phyloP scores from a whole-genome alignment of 768 basidiomycete species.

The Lactifluus hygrophoroides region DNA sequence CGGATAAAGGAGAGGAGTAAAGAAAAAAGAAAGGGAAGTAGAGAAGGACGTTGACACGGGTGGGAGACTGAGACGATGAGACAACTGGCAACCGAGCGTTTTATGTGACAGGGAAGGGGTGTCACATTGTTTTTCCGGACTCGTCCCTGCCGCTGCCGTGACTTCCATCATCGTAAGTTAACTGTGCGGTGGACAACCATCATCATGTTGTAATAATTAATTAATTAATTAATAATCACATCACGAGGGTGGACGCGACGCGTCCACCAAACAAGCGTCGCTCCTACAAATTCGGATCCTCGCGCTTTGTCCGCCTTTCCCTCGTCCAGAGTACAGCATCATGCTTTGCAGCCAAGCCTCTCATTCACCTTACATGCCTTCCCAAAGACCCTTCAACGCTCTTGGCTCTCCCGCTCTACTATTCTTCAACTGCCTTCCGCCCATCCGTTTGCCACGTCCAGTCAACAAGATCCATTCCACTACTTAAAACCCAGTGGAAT shows the following conservation, averaged over 20 bases:
- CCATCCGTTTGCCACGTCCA: constrained; percentile 3
- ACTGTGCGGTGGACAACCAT: too few species aligned
- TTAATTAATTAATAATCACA: too few species aligned
- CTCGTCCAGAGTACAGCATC: background rate
- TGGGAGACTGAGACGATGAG: background rate
- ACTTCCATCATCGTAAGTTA: too few species aligned
- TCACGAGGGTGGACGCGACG: too few species aligned
- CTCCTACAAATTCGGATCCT: background rate
- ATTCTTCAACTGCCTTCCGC: background rate
- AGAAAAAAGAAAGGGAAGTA: background rate
- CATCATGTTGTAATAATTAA: too few species aligned
- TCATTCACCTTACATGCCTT: constrained; percentile 3
- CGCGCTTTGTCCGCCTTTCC: background rate
- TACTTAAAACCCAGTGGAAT: constrained; percentile 7
- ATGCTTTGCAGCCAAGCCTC: background rate
- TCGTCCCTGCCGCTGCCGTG: too few species aligned
- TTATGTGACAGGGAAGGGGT: too few species aligned
- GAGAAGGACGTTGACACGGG: background rate
- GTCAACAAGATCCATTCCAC: constrained; percentile 18
- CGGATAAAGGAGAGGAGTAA: background rate
- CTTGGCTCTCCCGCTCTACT: constrained; percentile 7
- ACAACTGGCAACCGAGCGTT: background rate
- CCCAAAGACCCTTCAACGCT: constrained; percentile 7
- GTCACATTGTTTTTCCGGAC: too few species aligned
- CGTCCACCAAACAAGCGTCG: background rate